Evolutionary conservation across 1,139 yeast species (phyloP).

Genomic region (Lizanozyma gosingica): DNA sequence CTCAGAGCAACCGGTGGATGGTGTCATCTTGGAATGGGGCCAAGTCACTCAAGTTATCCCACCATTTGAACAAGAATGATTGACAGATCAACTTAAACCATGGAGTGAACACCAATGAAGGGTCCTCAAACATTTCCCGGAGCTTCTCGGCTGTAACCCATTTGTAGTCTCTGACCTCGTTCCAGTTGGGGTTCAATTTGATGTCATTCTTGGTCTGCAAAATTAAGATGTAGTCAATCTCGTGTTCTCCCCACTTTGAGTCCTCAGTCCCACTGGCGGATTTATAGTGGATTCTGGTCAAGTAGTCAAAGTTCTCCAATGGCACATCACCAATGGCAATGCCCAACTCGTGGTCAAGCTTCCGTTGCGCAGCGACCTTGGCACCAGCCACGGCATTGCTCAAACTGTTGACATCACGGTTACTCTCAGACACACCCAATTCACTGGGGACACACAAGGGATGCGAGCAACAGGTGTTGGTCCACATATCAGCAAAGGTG

Average conservation of each 20-base stretch:
- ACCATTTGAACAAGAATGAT: conserved; percentile 86
- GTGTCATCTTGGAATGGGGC: conserved; percentile 35
- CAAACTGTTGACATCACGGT: conserved; percentile 35
- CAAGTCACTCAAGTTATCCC: conserved; percentile 63
- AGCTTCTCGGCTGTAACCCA: conserved; percentile 67
- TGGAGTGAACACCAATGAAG: conserved; percentile 69
- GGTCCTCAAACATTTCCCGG: conserved; percentile 66
- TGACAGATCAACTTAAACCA: conserved; percentile 97
- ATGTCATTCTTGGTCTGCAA: conserved; percentile 53
- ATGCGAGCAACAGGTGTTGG: conserved; percentile 97
- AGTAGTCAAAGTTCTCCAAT: conserved; percentile 59
- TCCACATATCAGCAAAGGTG: conserved; percentile 96
- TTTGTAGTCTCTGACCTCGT: conserved; percentile 76
- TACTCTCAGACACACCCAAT: conserved; percentile 42
- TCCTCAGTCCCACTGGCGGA: conserved; percentile 61
- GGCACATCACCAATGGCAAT: conserved; percentile 60
- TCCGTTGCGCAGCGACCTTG: conserved; percentile 83
- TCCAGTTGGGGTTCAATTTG: conserved; percentile 46
- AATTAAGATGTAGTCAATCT: conserved; percentile 87
- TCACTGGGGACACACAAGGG: conserved; percentile 82
- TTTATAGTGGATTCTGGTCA: conserved; percentile 91
- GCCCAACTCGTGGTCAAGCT: conserved; percentile 88
- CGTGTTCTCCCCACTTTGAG: conserved; percentile 96
- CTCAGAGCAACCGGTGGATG: conserved; percentile 38
- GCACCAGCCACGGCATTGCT: conserved; percentile 61